Conservation (phyloP, 179 eudicot genomes). For the Beta lomatogona region DNA sequence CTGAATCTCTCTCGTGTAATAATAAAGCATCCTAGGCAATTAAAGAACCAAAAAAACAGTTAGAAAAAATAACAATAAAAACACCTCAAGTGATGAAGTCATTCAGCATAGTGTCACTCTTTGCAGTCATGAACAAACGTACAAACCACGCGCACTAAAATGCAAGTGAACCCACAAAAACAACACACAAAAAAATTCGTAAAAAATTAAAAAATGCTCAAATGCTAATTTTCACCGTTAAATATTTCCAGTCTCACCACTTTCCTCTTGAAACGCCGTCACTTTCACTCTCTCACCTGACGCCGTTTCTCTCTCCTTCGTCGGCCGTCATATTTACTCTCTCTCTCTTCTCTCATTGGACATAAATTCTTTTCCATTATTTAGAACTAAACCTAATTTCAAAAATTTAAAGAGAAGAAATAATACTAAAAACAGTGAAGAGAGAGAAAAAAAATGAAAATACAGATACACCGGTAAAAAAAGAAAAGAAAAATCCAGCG, state of each 20-base stretch:
- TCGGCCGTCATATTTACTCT: background rate
- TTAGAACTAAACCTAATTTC: background rate
- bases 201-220: background rate
- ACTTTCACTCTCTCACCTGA: slow-evolving; percentile 9
- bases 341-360: background rate
- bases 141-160: too few relatives aligned
- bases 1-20: too few relatives aligned
- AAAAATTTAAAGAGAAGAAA: background rate
- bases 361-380: background rate
- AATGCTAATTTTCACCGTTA: background rate
- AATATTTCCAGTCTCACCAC: background rate
- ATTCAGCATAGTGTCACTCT: background rate
- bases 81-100: background rate
- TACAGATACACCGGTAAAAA: slow-evolving; percentile 16
- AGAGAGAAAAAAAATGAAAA: background rate
- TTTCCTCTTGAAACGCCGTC: background rate
- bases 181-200: too few relatives aligned
- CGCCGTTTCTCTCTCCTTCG: background rate
- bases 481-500: slow-evolving; percentile 7
- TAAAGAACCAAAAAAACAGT: background rate
- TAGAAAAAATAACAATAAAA: background rate
- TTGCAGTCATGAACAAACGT: too few relatives aligned
- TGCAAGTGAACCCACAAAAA: too few relatives aligned
- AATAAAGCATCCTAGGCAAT: background rate
- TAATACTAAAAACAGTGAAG: too few relatives aligned